Base-by-base conservation (phyloP, 2,329 filamentous ascomycete species). In the Chaetomiaceae sp. region DNA sequence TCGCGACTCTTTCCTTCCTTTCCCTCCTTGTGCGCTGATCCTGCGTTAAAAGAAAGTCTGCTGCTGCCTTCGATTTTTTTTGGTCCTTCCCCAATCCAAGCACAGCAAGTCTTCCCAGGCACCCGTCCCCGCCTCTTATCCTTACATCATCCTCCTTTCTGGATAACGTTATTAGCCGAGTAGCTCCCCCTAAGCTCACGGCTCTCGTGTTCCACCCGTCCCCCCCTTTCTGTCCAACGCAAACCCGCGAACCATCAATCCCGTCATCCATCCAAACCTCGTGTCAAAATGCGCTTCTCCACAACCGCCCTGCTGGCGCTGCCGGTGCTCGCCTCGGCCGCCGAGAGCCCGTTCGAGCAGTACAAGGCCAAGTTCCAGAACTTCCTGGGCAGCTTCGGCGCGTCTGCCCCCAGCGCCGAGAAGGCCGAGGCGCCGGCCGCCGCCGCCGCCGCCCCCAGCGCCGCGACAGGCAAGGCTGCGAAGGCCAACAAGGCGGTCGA, bases 331-430 rank as follows among this genome's bases (percentile, higher is more conserved):
- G 74, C 71, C 43, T 70, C 70, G 30, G 75, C 74, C 19, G 76
- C 81, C 54, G 73, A 74, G 56, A 72, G 70, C 58, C 72, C 70
- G 44, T 73, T 77, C 51, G 73, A 74, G 45, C 74, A 82, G 65
- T 82, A 82, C 67, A 76, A 79, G 67, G 81, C 79, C 31, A 79
- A 83, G 64, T 79, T 83, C 67, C 77, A 83, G 61, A 75, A 77
- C 65, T 73, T 87, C 61, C 69, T 87, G 55, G 79, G 82, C 63
- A 80, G 82, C 66, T 66, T 83, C 53, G 67, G 72, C 61, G 73
- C 74, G 23, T 74, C 74, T 54, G 68, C 81, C 47, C 77, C 79
- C 42, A 73, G 70, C 58, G 72, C 75, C 37, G 73, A 69, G 56
- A 66, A 40, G 40, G 43, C 46, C 27, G n/a, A n/a, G n/a, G n/a